Evolutionary conservation across 495 filamentous ascomycete species (phyloP).

Genomic region (Aspergillus sclerotiicarbonarius): DNA sequence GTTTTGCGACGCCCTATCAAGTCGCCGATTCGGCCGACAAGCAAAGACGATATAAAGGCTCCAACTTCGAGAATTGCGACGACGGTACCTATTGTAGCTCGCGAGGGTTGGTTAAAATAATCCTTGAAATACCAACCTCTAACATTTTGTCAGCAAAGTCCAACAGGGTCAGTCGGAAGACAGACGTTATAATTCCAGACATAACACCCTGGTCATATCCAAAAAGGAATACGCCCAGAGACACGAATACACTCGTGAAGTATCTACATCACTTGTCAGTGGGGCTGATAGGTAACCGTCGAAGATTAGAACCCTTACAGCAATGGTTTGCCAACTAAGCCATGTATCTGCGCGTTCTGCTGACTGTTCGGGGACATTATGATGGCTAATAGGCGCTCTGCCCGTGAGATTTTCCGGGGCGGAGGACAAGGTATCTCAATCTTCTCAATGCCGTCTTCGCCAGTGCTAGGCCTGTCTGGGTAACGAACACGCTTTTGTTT

Average conservation of each 20-base stretch:
- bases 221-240: conserved; percentile 94
- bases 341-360: conserved; percentile 69
- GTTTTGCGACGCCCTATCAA: conserved; percentile 86
- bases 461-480: conserved; percentile 39
- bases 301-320: conserved; percentile 55
- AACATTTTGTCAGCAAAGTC: conserved; percentile 17
- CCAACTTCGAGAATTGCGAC: conserved; percentile 95
- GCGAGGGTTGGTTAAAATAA: conserved; percentile 86
- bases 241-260: conserved; percentile 97
- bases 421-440: conserved; percentile 75
- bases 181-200: conserved; percentile 98
- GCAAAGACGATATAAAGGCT: conserved; percentile 83
- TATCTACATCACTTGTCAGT: conserved; percentile 61
- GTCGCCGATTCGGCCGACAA: conserved; percentile 89
- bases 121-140: conserved; percentile 84
- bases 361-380: conserved; percentile 81
- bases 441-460: conserved; percentile 60
- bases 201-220: conserved; percentile 99
- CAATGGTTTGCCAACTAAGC: conserved; percentile 91
- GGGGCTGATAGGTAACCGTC: background rate
- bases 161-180: conserved; percentile 10
- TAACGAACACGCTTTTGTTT: conserved; percentile 55
- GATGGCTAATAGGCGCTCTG: conserved; percentile 66
- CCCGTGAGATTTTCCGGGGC: conserved; percentile 58
- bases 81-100: conserved; percentile 87